Conservation (phyloP, 2,329 filamentous ascomycete genomes). For the Aphanocladium album region DNA sequence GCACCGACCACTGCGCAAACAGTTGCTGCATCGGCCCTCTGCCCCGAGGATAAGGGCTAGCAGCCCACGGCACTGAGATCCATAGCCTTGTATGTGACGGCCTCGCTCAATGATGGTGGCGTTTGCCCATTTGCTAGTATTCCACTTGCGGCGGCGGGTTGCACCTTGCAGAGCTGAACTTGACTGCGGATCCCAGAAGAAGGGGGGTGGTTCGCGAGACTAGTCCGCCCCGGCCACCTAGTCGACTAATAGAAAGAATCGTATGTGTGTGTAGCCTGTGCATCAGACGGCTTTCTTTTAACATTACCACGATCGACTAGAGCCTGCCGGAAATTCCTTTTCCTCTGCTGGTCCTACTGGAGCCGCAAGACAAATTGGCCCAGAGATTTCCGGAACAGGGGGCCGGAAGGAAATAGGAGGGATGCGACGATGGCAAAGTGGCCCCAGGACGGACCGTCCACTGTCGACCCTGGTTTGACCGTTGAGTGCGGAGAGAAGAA, state of each 20-base stretch:
- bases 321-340: neutral
- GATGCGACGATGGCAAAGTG: neutral
- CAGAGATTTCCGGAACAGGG: constrained; percentile 8
- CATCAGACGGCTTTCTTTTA: neutral
- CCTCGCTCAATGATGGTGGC: neutral
- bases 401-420: neutral
- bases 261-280: neutral
- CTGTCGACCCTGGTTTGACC: neutral
- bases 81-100: neutral
- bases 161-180: constrained; percentile 10
- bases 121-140: neutral
- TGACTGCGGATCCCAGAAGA: constrained; percentile 6
- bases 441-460: neutral
- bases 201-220: neutral
- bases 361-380: neutral
- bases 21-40: neutral
- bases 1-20: constrained; percentile 8
- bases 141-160: neutral
- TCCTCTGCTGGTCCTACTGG: neutral
- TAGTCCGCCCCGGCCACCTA: neutral
- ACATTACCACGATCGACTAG: neutral
- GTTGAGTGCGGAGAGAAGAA: neutral
- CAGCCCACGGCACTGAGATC: neutral
- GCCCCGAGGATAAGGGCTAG: neutral
- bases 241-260: neutral